Conservation (phyloP, 2,329 filamentous ascomycete genomes). For the Fusarium burgessii region DNA sequence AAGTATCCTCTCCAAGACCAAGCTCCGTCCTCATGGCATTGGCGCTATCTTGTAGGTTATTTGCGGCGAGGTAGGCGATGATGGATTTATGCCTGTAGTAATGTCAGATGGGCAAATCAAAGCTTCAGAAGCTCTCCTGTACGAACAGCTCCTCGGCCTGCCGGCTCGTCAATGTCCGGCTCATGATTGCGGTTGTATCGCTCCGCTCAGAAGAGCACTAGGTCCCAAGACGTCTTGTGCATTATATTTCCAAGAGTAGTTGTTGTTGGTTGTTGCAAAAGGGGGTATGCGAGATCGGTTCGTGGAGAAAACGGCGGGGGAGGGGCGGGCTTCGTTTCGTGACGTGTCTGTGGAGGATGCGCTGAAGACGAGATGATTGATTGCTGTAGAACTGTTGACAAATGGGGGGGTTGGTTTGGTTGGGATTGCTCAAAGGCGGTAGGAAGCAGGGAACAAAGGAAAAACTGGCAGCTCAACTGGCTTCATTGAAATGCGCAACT, state of each 20-base stretch:
- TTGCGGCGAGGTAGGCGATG: constrained; percentile 85
- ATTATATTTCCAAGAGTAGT: not conserved
- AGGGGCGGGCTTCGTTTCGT: constrained; percentile 38
- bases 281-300: constrained; percentile 23
- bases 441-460: constrained; percentile 30
- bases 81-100: constrained; percentile 85
- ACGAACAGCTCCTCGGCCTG: constrained; percentile 92
- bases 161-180: constrained; percentile 52
- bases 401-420: constrained; percentile 12
- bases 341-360: constrained; percentile 41
- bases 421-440: constrained; percentile 7
- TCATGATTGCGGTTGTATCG: constrained; percentile 37
- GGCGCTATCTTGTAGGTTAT: constrained; percentile 77
- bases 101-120: constrained; percentile 32
- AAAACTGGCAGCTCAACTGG: constrained; percentile 17
- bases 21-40: constrained; percentile 72
- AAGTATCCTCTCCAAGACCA: constrained; percentile 74
- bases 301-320: constrained; percentile 41
- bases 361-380: constrained; percentile 18
- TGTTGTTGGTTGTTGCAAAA: not conserved
- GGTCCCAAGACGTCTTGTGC: constrained; percentile 2
- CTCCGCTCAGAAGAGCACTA: constrained; percentile 32
- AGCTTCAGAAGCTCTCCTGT: constrained; percentile 31
- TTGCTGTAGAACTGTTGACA: constrained; percentile 5
- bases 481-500: constrained; percentile 31